Base-by-base conservation (phyloP, 805 yeast species). In the Pichia exigua region DNA sequence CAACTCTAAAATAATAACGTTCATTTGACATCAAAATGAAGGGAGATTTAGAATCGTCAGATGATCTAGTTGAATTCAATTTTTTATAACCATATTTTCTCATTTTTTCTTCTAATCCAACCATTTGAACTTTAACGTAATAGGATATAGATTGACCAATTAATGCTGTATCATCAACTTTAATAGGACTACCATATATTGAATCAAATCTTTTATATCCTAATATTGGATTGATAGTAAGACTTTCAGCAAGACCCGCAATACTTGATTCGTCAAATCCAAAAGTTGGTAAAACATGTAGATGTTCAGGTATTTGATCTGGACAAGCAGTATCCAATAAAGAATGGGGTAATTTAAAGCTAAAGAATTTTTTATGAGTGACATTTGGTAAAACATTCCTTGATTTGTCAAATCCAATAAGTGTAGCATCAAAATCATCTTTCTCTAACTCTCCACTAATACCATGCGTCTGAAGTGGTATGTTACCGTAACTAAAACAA, bases 291-390 rank as follows among this genome's bases (percentile, higher is more conserved):
- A 77, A 76, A 28, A 70, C 50, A 41, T 57, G 56, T 64, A 52
- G 59, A 55, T 73, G 77, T 10, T 66, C 57, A 20, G 59, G 58
- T 32, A 61, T 57, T 50, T 66, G 69, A 50, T 78, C 75, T 2
- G 73, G 67, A 58, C 87, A 82, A 2, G 73, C 63, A n/a, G 71
- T 73, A 57, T 82, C 87, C 12, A 82, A 62, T 40, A 80, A 64
- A 50, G 69, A 68, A 17, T 65, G 59, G 0, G 87, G 87, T 46
- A 82, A 70, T 59, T 71, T 76, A 61, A 82, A 82, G 22, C 75
- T 72, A 59, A 82, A 79, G 52, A 71, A 73, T 61, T 82, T 82
- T 59, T 80, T 81, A 57, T 78, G 75, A 49, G 66, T 72, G 1
- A 57, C 60, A 22, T 74, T 68, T 0, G 85, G 83, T 42, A 64